phyloP scores from a whole-genome alignment of 169 alveolate species.

The Plasmodium inui region DNA sequence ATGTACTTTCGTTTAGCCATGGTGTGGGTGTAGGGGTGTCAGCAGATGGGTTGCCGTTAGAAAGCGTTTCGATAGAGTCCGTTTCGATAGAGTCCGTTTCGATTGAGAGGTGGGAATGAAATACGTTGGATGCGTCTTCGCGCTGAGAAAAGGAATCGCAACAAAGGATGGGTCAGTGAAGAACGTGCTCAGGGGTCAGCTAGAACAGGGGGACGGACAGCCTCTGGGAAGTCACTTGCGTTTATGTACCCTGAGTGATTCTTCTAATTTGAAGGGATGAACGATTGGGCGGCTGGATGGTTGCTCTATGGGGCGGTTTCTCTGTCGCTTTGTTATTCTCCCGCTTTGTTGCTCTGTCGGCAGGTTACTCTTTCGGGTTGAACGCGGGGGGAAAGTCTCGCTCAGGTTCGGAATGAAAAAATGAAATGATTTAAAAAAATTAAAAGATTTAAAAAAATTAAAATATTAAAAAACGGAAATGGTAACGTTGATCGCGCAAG shows the following conservation, averaged over 20 bases:
- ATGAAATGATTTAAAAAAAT: no score
- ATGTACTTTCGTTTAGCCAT: constrained; percentile 71
- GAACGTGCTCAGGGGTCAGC: background rate
- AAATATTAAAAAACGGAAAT: background rate
- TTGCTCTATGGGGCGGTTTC: background rate
- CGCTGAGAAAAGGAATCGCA: background rate
- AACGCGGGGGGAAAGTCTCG: no score
- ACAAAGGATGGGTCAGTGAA: background rate
- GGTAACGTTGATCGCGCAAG: background rate
- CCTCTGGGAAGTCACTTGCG: background rate
- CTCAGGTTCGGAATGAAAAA: no score
- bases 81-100: no score
- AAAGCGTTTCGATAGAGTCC: no score
- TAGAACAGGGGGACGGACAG: background rate
- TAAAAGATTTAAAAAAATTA: no score
- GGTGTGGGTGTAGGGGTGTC: background rate
- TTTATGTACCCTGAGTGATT: background rate
- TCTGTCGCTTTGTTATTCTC: no score
- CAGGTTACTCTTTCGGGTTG: no score
- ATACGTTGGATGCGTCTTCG: background rate
- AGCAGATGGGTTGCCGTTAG: no score
- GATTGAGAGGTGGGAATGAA: no score
- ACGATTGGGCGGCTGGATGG: background rate
- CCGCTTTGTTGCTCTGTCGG: background rate
- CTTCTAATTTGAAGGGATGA: background rate